Conservation (phyloP, 2,329 filamentous ascomycete genomes). For the Verticillium isaacii region DNA sequence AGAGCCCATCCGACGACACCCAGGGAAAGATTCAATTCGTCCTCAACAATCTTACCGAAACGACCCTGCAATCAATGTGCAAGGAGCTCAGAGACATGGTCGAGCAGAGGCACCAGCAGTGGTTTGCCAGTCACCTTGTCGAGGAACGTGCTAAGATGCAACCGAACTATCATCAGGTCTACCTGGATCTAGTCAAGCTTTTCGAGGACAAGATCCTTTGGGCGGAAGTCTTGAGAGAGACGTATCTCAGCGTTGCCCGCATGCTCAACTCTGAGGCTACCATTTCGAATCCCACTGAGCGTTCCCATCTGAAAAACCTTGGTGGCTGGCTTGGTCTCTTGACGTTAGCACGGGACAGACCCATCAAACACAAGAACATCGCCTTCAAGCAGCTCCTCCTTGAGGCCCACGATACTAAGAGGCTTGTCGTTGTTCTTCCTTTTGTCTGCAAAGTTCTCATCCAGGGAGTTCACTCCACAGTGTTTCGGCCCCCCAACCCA, state of each 20-base stretch:
- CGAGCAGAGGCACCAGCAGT: constrained; percentile 79
- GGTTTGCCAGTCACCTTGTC: constrained; percentile 94
- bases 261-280: constrained; percentile 89
- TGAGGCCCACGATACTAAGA: constrained; percentile 89
- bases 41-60: constrained; percentile 91
- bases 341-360: constrained; percentile 88
- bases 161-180: constrained; percentile 92
- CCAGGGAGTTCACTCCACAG: constrained; percentile 76
- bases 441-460: constrained; percentile 95
- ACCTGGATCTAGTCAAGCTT: constrained; percentile 80
- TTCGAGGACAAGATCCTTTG: constrained; percentile 77
- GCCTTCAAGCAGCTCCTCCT: constrained; percentile 94
- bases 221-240: constrained; percentile 88
- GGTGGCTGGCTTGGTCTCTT: constrained; percentile 90
- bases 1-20: constrained; percentile 77
- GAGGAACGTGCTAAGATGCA: constrained; percentile 96
- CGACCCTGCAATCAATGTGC: constrained; percentile 81
- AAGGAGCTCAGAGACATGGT: constrained; percentile 75
- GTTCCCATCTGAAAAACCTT: constrained; percentile 86
- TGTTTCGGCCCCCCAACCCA: constrained; percentile 92
- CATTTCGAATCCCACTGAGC: constrained; percentile 76
- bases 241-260: constrained; percentile 78
- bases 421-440: constrained; percentile 86
- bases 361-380: constrained; percentile 93
- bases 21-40: constrained; percentile 95